Base-by-base conservation (phyloP, 352 stramenopile species). In the Phytopythium mirpurense region DNA sequence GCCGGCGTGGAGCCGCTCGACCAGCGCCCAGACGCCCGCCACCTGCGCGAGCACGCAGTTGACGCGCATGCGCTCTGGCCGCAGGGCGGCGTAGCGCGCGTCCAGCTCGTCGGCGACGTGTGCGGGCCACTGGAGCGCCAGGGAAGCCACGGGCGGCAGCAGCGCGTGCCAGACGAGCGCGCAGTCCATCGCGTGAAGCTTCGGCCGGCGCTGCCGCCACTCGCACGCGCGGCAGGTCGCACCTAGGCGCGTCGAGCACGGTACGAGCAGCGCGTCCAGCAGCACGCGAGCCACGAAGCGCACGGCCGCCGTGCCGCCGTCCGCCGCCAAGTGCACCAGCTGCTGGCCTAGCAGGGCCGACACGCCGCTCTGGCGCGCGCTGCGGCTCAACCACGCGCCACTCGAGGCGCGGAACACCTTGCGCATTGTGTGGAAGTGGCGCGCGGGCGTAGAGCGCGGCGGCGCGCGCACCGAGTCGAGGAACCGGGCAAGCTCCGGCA, bases 1-100 rank as follows among this genome's bases (percentile, higher is more conserved):
- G 8, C 63, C 57, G 35, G 54, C 45, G 21, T 67, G 47, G 42
- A 87, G 27, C 29, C 70, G 57, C 21, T 83, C 76, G 47, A 86
- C 44, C 6, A 90, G 55, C 31, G 70, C 60, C 74, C 74, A 88
- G 0, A 83, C 40, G 1, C 78, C 78, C 7, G 62, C 54, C n/a
- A 88, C 62, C n/a, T 80, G 72, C 18, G 74, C 70, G 54, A 90
- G 84, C 10, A 64, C 62, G 29, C 78, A 90, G 51, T 83, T 87
- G 18, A 75, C 59, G 5, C 64, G 67, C 44, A 51, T 51, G n/a
- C 44, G n/a, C 29, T 37, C 27, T 24, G 40, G 23, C 8, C 21
- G 31, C 11, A 24, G 52, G 27, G 16, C 2, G 1, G 50, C 1
- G 4, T 55, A 57, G 8, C 43, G 19, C 24, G 44, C 18, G 11